These are phyloP conservation scores for Mycena rosella DNA, from an alignment of 768 basidiomycete species.

Conservation along the genomic window DNA sequence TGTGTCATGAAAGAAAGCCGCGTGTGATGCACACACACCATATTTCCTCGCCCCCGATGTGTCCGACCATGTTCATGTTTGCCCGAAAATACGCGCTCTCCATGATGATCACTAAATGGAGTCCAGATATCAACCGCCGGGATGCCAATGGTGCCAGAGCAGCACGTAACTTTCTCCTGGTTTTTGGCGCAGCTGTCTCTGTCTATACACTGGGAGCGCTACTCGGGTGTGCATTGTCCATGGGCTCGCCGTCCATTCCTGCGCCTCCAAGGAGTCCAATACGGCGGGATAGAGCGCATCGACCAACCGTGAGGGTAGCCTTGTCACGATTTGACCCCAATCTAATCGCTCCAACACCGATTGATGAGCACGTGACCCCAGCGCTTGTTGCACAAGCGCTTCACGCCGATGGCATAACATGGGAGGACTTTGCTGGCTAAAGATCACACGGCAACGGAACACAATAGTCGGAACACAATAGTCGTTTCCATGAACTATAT, in stretches of 20 bases:
- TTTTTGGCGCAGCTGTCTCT: background rate
- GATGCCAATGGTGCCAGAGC: too few relatives aligned
- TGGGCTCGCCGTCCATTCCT: background rate
- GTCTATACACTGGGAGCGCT: constrained; percentile 3
- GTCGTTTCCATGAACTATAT: too few relatives aligned
- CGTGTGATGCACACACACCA: background rate
- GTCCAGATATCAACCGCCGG: background rate
- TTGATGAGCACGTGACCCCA: too few relatives aligned
- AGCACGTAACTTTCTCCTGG: constrained; percentile 8
- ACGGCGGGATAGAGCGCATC: background rate
- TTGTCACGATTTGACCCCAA: too few relatives aligned
- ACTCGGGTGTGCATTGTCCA: constrained; percentile 5
- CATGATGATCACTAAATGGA: constrained; percentile 14
- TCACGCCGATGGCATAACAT: too few relatives aligned
- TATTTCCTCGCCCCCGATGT: constrained; percentile 21
- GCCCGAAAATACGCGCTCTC: constrained; percentile 11
- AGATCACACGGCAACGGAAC: too few relatives aligned
- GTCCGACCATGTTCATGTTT: constrained; percentile 12
- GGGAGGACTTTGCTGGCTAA: too few relatives aligned
- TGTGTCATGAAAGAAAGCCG: too few relatives aligned
- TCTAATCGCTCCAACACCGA: too few relatives aligned
- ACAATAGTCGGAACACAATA: too few relatives aligned
- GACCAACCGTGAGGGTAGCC: background rate
- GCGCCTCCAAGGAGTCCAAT: background rate
- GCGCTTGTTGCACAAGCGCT: too few relatives aligned